Percentiles rank a stretch among this genome's conserved stretches.
Evolutionary conservation across 2,329 filamentous ascomycete species (phyloP).

Genomic region (Diaporthe ampelina): DNA sequence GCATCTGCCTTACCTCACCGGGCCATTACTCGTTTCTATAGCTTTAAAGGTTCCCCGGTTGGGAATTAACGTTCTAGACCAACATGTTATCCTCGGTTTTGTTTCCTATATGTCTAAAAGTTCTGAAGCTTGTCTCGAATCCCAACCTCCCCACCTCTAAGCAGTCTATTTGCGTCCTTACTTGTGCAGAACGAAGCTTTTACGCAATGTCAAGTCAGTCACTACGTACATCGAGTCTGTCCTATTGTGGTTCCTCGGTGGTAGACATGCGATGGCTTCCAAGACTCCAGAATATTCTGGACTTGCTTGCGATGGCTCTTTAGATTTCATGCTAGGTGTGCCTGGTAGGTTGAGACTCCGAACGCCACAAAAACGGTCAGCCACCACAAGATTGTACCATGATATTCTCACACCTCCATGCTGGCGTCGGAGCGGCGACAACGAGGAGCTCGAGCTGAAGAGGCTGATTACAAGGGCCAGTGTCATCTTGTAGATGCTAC

Average conservation of each 20-base stretch:
- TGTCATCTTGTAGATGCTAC: background rate
- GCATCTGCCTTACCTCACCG: background rate
- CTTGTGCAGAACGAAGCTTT: background rate
- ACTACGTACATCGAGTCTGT: background rate
- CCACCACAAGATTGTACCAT: background rate
- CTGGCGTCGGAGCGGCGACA: background rate
- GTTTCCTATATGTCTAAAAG: background rate
- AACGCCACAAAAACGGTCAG: no score
- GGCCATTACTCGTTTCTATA: slow-evolving; percentile 3
- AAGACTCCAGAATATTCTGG: background rate
- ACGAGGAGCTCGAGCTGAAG: slow-evolving; percentile 3
- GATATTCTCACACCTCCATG: background rate
- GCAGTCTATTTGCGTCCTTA: background rate
- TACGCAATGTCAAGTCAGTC: background rate
- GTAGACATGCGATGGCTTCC: background rate
- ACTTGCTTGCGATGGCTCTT: background rate
- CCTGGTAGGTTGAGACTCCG: background rate
- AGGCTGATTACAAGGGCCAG: background rate
- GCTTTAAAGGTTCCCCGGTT: background rate
- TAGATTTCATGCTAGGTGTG: background rate
- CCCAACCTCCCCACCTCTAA: background rate
- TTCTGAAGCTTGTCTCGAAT: slow-evolving; percentile 2
- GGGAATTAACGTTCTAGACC: background rate
- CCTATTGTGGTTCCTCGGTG: background rate
- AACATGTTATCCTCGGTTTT: background rate